A percentile compares a stretch with the other conserved stretches of the same genome.
These are phyloP conservation scores for Aspergillus heteromorphus DNA, from an alignment of 495 filamentous ascomycete genomes.

Conservation along the genomic window DNA sequence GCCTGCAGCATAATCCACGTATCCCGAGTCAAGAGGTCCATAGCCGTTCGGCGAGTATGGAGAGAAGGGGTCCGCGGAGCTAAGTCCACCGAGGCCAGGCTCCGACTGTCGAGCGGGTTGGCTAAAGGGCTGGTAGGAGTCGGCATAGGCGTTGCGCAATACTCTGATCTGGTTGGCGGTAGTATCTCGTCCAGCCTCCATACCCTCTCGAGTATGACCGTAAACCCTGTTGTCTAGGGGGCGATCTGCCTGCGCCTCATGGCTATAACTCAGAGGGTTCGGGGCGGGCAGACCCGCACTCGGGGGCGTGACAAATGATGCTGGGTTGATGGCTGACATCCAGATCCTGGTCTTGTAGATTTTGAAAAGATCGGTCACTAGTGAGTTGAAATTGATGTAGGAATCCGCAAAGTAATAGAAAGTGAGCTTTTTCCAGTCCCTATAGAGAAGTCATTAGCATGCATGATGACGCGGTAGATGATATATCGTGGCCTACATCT, in stretches of 20 bases:
- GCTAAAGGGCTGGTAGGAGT: conserved; percentile 34
- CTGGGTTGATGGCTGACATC: conserved; percentile 99
- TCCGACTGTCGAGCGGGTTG: conserved; percentile 29
- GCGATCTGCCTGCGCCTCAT: conserved; percentile 30
- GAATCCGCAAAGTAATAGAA: conserved; percentile 98
- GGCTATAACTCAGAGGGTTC: conserved; percentile 30
- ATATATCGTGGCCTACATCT: conserved; percentile 64
- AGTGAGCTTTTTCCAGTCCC: conserved; percentile 98
- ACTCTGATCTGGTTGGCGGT: conserved; percentile 28
- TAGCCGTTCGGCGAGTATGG: conserved; percentile 29
- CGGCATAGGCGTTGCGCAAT: conserved; percentile 32
- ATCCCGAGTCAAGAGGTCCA: conserved; percentile 28
- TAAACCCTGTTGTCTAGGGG: conserved; percentile 30
- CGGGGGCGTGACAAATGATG: conserved; percentile 83
- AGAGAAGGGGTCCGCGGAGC: conserved; percentile 31
- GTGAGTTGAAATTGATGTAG: conserved; percentile 97
- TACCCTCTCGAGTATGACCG: conserved; percentile 21
- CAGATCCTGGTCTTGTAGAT: conserved; percentile 98
- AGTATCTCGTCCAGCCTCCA: conserved; percentile 28
- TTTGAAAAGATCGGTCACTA: conserved; percentile 96
- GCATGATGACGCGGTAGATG: neutral
- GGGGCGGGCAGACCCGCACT: conserved; percentile 56
- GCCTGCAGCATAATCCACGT: conserved; percentile 28
- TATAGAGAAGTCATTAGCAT: conserved; percentile 28
- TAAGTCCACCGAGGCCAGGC: conserved; percentile 19